Percentiles rank a stretch among this genome's conserved stretches.
phyloP scores from a whole-genome alignment of 495 filamentous ascomycete genomes.

The Terfezia boudieri region DNA sequence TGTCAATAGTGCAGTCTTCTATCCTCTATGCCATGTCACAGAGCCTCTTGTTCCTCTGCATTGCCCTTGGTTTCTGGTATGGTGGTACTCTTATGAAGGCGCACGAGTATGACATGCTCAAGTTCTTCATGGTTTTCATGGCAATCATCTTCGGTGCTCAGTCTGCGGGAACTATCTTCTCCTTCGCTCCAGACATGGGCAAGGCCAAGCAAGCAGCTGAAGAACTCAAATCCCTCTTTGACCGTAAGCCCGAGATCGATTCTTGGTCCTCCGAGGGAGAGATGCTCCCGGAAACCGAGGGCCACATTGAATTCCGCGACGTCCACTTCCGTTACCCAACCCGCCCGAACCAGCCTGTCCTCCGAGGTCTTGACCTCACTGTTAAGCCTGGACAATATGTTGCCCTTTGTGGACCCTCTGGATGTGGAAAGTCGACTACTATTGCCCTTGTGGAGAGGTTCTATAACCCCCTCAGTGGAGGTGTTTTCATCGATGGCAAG shows the following conservation, averaged over 20 bases:
- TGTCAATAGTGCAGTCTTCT: constrained; percentile 44
- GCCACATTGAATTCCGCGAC: constrained; percentile 52
- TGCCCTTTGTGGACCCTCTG: constrained; percentile 59
- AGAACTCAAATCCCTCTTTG: constrained; percentile 56
- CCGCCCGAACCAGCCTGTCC: constrained; percentile 54
- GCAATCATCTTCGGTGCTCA: constrained; percentile 65
- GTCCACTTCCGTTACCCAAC: constrained; percentile 70
- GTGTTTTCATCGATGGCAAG: constrained; percentile 48
- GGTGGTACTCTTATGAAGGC: constrained; percentile 58
- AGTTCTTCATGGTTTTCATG: constrained; percentile 65
- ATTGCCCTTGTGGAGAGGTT: constrained; percentile 65
- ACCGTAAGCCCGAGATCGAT: constrained; percentile 56
- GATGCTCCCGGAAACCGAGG: constrained; percentile 33
- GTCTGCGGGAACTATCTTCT: constrained; percentile 69
- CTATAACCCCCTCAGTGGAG: constrained; percentile 57
- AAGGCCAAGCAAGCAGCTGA: constrained; percentile 63
- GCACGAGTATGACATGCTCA: constrained; percentile 27
- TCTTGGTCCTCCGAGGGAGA: constrained; percentile 58
- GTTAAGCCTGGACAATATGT: constrained; percentile 58
- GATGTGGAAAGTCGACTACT: constrained; percentile 67
- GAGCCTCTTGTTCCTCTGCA: constrained; percentile 53
- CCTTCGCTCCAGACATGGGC: constrained; percentile 70
- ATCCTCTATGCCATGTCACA: constrained; percentile 60
- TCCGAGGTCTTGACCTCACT: constrained; percentile 47
- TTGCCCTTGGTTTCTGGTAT: constrained; percentile 88